These are phyloP conservation scores for Petunia secreta DNA, from an alignment of 257 asterid species.

Conservation along the genomic window DNA sequence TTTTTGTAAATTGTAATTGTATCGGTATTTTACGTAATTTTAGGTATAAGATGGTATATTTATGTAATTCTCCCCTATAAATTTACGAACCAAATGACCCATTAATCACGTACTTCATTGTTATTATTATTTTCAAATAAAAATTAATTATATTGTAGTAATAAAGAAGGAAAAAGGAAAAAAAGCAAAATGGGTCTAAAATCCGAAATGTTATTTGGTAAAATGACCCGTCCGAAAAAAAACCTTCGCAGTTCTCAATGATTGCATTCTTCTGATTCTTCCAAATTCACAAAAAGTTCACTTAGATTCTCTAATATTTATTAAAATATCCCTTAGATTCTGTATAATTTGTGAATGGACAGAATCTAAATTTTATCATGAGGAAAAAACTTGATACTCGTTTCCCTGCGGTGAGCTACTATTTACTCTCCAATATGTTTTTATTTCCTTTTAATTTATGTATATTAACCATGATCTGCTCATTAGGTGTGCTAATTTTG, in stretches of 20 bases:
- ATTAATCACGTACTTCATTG: too few species aligned
- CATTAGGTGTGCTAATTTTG: not conserved
- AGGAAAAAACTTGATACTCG: constrained; percentile 84
- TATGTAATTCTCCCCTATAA: too few species aligned
- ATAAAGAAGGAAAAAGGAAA: too few species aligned
- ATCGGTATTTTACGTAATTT: too few species aligned
- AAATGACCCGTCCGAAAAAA: not conserved
- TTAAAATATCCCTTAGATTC: not conserved
- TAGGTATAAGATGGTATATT: too few species aligned
- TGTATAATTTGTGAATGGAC: not conserved
- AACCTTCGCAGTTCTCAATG: not conserved
- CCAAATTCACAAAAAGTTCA: not conserved
- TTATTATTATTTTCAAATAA: too few species aligned
- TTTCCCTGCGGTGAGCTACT: constrained; percentile 65
- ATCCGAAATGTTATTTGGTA: not conserved
- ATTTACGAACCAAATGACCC: too few species aligned
- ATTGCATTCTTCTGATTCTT: constrained; percentile 24
- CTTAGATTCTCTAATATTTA: constrained; percentile 4
- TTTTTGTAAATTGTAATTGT: too few species aligned
- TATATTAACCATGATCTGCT: not conserved
- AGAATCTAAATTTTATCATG: constrained; percentile 43
- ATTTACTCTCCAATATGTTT: not conserved
- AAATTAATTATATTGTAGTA: too few species aligned
- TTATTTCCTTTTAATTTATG: not conserved
- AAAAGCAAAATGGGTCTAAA: not conserved